Conservation (phyloP, 73 alveolate species). For the Halteria grandinella region DNA sequence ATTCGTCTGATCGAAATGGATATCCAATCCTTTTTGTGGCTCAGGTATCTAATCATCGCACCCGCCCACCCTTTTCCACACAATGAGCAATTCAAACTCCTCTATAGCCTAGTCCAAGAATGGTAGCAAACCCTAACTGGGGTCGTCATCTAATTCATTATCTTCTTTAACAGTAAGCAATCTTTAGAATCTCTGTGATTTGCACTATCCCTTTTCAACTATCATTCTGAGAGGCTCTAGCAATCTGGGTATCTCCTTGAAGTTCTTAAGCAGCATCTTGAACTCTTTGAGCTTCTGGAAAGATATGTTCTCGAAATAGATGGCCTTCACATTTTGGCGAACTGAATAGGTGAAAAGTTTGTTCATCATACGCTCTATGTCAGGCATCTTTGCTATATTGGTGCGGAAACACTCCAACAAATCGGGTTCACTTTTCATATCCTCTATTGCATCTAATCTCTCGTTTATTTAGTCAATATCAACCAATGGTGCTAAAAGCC, state of each 20-base stretch:
- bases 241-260: slow-evolving; percentile 22
- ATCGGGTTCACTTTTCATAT: slow-evolving; percentile 34
- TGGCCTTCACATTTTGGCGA: slow-evolving; percentile 61
- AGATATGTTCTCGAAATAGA: slow-evolving; percentile 71
- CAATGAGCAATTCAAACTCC: slow-evolving; percentile 53
- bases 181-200: background rate
- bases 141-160: too few relatives aligned
- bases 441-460: slow-evolving; percentile 73
- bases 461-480: slow-evolving; percentile 71
- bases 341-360: slow-evolving; percentile 73
- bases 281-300: slow-evolving; percentile 62
- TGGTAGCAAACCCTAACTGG: slow-evolving; percentile 63
- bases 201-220: slow-evolving; percentile 34
- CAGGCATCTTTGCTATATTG: slow-evolving; percentile 59
- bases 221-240: slow-evolving; percentile 32
- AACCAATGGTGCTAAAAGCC: slow-evolving; percentile 78
- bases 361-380: slow-evolving; percentile 64
- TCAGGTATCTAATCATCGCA: slow-evolving; percentile 50
- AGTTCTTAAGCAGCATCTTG: slow-evolving; percentile 11
- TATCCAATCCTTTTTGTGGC: slow-evolving; percentile 71
- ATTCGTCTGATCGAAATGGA: slow-evolving; percentile 63
- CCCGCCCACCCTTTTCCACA: slow-evolving; percentile 47
- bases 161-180: background rate
- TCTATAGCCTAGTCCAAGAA: slow-evolving; percentile 36
- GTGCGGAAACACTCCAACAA: slow-evolving; percentile 62